These are phyloP conservation scores for Pyricularia pennisetigena DNA, from an alignment of 2,329 filamentous ascomycete species.

Conservation along the genomic window DNA sequence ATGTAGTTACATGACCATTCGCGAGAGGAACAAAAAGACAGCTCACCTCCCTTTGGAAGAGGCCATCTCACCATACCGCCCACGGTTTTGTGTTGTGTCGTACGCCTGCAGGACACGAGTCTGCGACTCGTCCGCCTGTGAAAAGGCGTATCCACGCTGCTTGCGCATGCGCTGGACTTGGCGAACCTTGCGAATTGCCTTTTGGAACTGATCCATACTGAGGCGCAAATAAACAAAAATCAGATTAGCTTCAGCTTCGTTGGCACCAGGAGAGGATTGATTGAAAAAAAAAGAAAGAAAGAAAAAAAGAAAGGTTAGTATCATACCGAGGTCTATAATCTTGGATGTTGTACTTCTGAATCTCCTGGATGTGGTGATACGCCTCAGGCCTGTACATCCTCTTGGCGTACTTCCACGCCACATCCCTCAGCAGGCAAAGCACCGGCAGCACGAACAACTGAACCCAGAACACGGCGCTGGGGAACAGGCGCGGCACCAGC, in stretches of 20 bases:
- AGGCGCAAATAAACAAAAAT: neutral
- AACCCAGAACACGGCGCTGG: conserved; percentile 80
- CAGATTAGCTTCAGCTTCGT: conserved; percentile 8
- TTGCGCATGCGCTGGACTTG: conserved; percentile 99
- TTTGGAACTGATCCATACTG: conserved; percentile 99
- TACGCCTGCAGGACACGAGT: conserved; percentile 93
- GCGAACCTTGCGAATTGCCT: conserved; percentile 94
- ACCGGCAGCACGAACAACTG: conserved; percentile 74
- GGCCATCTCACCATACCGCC: conserved; percentile 91
- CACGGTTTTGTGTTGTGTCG: conserved; percentile 87
- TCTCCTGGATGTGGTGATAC: conserved; percentile 98
- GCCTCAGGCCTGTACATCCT: conserved; percentile 94
- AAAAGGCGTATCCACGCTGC: conserved; percentile 96
- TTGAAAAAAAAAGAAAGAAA: neutral
- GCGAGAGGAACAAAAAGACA: neutral
- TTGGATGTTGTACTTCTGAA: conserved; percentile 97
- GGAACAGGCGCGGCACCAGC: conserved; percentile 70
- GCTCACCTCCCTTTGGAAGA: conserved; percentile 10
- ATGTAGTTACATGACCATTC: neutral
- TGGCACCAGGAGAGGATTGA: neutral
- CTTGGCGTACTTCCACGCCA: conserved; percentile 95
- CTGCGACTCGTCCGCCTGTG: conserved; percentile 92
- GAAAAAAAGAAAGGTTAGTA: neutral
- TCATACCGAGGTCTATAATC: conserved; percentile 88
- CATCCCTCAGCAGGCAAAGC: conserved; percentile 77